phyloP scores from a whole-genome alignment of 257 asterid species.

The Rauvolfia tetraphylla region DNA sequence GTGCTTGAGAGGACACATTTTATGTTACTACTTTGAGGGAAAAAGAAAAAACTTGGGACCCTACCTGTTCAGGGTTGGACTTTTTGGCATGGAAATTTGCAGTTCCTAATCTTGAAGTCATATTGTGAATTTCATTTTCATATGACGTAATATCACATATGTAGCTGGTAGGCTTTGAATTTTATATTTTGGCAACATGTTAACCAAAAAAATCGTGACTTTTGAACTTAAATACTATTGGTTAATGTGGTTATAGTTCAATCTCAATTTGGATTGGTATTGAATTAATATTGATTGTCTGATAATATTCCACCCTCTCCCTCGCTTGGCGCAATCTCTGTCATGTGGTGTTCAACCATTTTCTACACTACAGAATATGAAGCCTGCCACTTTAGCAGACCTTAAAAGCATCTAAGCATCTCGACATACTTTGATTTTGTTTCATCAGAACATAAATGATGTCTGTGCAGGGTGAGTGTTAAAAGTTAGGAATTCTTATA shows the following conservation, averaged over 20 bases:
- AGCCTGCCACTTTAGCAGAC: background rate
- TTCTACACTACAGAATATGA: background rate
- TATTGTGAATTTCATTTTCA: no score
- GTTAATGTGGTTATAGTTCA: background rate
- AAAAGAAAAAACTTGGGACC: conserved; percentile 6
- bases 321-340: background rate
- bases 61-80: background rate
- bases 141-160: background rate
- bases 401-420: background rate
- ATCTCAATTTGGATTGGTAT: background rate
- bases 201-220: background rate
- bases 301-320: background rate
- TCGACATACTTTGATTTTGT: background rate
- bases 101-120: background rate
- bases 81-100: background rate
- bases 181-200: background rate
- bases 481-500: background rate
- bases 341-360: background rate
- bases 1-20: background rate
- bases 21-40: background rate
- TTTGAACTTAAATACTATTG: background rate
- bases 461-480: background rate
- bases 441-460: background rate
- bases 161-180: no score
- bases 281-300: background rate